Base-by-base conservation (phyloP, 73 alveolate genomes). In the Paramecium pentaurelia region DNA sequence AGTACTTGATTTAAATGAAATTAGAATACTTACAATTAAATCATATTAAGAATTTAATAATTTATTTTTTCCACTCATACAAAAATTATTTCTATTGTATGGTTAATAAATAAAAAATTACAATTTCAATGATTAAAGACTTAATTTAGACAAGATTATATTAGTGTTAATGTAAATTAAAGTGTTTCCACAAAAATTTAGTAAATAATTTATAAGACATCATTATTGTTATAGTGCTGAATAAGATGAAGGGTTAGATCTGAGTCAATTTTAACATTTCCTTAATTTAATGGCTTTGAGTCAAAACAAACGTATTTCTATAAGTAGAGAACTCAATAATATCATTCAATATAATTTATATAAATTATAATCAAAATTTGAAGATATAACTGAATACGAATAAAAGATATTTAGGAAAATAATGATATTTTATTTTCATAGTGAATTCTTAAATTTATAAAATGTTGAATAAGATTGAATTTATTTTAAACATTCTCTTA, bases 351-450 rank as follows among this genome's bases (percentile, higher is more conserved):
- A 64, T 34, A 64, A 64, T 9, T 6, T 28, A 32, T 64, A 32
- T 64, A 64, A 64, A 32, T 64, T 64, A 32, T 16, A 28, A 12
- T 27, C 27, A 9, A 64, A 64, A n/a, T 64, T 28, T 28, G 84
- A 64, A 14, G 84, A 64, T 14, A 64, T 64, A 32, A 64, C 8
- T 32, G 84, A 64, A 12, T 64, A 32, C 12, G 84, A 64, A 32
- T 27, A 32, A 64, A 64, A 28, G 12, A 34, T 64, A 64, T 64
- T 64, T 32, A 28, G 84, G 28, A 64, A 64, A 64, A 64, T 64
- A 16, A 34, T 64, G 84, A 64, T 64, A 64, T 64, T 64, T 64
- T 64, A 64, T 64, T 64, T 64, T 64, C 84, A 64, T 64, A 64
- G 47, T 64, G 84, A 64, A 18, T 54, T 54, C 70, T 54, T 54